phyloP scores from a whole-genome alignment of 2,329 filamentous ascomycete genomes.

The Trichophaea hybrida region DNA sequence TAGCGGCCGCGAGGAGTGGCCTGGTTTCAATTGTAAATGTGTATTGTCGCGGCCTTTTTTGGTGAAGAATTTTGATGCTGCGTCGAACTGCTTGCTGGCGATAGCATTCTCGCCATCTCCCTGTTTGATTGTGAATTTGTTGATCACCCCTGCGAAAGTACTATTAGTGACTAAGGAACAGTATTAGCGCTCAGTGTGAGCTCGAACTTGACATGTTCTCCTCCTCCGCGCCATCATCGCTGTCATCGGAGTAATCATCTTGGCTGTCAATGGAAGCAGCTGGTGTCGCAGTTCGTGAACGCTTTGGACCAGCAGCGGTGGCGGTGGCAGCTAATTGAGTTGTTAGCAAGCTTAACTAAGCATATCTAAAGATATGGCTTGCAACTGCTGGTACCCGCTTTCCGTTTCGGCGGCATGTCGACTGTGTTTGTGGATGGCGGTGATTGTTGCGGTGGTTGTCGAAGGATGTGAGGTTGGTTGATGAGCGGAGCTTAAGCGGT shows the following conservation, averaged over 20 bases:
- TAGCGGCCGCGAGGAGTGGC: constrained; percentile 76
- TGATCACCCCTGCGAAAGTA: constrained; percentile 21
- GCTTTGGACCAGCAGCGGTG: constrained; percentile 34
- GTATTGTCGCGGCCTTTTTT: constrained; percentile 58
- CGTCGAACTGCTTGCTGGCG: constrained; percentile 32
- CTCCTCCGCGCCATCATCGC: constrained; percentile 37
- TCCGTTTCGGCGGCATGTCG: constrained; percentile 36
- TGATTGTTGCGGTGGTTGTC: not conserved
- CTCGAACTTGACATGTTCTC: constrained; percentile 36
- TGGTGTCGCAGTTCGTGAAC: constrained; percentile 34
- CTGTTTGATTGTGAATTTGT: constrained; percentile 38
- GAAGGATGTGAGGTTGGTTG: not conserved
- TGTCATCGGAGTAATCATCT: constrained; percentile 40
- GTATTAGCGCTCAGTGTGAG: not conserved
- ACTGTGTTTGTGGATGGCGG: constrained; percentile 23
- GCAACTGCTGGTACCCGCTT: constrained; percentile 29
- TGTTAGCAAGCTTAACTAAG: constrained; percentile 25
- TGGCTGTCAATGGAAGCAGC: constrained; percentile 37
- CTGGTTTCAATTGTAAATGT: constrained; percentile 65
- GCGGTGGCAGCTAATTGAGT: constrained; percentile 33
- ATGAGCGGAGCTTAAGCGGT: too few species aligned
- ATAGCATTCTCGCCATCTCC: constrained; percentile 34
- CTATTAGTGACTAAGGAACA: constrained; percentile 14
- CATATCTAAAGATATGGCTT: not conserved
- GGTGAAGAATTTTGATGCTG: constrained; percentile 42